These are phyloP conservation scores for Tetratostichococcus sp. DNA, from an alignment of 139 green algal genomes.

Conservation along the genomic window DNA sequence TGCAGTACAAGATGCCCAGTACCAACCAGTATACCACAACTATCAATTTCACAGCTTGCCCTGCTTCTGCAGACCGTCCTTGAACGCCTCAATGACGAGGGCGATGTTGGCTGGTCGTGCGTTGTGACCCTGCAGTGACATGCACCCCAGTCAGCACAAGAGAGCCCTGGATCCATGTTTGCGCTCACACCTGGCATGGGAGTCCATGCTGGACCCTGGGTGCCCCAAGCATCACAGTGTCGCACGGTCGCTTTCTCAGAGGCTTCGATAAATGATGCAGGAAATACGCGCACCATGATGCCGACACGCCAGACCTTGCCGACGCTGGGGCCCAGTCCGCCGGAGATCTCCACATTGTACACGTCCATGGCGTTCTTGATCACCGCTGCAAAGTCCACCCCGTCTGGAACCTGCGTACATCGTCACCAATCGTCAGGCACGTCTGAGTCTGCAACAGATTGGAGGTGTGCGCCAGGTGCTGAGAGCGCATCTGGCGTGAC, in stretches of 20 bases:
- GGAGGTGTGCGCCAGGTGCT: no score
- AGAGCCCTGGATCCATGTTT: no score
- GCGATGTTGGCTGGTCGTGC: constrained; percentile 70
- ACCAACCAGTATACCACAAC: no score
- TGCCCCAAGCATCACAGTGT: no score
- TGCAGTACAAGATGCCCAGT: no score
- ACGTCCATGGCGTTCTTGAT: constrained; percentile 81
- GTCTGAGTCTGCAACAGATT: no score
- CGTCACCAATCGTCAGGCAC: neutral
- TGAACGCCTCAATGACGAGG: constrained; percentile 75
- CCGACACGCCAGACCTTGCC: constrained; percentile 82
- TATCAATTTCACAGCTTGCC: constrained; percentile 51
- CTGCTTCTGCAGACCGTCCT: constrained; percentile 75
- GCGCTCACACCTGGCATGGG: no score
- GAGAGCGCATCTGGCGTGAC: no score
- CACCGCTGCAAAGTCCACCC: constrained; percentile 72
- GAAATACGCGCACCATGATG: constrained; percentile 45
- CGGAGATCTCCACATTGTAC: constrained; percentile 67
- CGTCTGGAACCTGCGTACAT: constrained; percentile 75
- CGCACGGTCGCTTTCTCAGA: neutral
- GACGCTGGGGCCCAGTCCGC: constrained; percentile 70
- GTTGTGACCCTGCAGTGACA: constrained; percentile 63
- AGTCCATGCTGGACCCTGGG: no score
- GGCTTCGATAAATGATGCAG: no score
- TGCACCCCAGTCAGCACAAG: neutral